Conservation (phyloP, 2,329 filamentous ascomycete species). For the Endothia cerciana region DNA sequence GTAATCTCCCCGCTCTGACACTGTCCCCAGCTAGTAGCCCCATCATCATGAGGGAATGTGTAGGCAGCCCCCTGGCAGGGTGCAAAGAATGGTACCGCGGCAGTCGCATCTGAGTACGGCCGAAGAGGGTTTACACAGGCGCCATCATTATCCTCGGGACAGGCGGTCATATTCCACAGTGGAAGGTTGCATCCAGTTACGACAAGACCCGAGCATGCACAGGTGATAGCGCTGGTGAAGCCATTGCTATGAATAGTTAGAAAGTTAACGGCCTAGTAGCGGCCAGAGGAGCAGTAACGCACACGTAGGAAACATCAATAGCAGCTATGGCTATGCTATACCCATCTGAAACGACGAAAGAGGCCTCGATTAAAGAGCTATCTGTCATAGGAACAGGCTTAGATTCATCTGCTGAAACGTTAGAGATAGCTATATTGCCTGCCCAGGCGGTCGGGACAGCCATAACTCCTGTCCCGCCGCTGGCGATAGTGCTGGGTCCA, state of each 20-base stretch:
- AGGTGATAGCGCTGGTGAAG: slow-evolving; percentile 31
- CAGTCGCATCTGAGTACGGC: slow-evolving; percentile 2
- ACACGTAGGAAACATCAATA: slow-evolving; percentile 34
- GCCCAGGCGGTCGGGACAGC: slow-evolving; percentile 30
- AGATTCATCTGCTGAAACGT: neutral
- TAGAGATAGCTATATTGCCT: slow-evolving; percentile 29
- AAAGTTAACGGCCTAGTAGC: slow-evolving; percentile 2
- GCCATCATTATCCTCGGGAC: slow-evolving; percentile 21
- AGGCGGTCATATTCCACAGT: slow-evolving; percentile 21
- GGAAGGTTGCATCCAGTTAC: slow-evolving; percentile 33
- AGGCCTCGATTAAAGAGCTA: slow-evolving; percentile 25
- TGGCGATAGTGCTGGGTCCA: slow-evolving; percentile 27
- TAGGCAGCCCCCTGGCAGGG: slow-evolving; percentile 22
- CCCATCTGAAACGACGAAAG: slow-evolving; percentile 19
- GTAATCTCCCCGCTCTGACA: neutral
- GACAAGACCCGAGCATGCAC: slow-evolving; percentile 27
- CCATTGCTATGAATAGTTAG: slow-evolving; percentile 24
- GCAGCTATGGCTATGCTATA: slow-evolving; percentile 23
- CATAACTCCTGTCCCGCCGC: slow-evolving; percentile 14
- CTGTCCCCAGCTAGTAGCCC: slow-evolving; percentile 27
- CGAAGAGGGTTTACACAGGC: slow-evolving; percentile 14
- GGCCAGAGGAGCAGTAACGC: slow-evolving; percentile 14
- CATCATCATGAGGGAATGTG: slow-evolving; percentile 19
- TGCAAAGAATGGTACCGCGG: slow-evolving; percentile 21
- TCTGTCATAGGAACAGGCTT: neutral